Evolutionary conservation across 106 monocot species (phyloP).

Genomic region (Apostasia ramifera): DNA sequence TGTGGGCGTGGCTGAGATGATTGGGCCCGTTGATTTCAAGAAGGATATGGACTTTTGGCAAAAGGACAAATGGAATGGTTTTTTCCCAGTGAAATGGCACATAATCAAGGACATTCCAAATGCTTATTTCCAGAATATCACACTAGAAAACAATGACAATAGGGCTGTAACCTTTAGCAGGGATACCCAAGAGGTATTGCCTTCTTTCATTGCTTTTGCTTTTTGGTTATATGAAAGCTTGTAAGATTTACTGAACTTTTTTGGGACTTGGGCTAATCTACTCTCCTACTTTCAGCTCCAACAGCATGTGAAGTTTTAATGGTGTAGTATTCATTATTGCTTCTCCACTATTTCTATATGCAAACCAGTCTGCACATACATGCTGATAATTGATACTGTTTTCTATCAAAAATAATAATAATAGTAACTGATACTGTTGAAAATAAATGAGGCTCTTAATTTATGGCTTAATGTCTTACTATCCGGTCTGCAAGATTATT

Average conservation of each 20-base stretch:
- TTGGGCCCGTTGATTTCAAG: constrained; percentile 76
- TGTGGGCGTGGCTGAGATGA: constrained; percentile 92
- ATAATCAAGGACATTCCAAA: constrained; percentile 88
- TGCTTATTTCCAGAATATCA: constrained; percentile 44
- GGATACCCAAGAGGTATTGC: constrained; percentile 84
- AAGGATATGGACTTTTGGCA: constrained; percentile 87
- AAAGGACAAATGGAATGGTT: constrained; percentile 68
- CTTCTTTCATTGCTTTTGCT: background rate
- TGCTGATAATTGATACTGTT: no score
- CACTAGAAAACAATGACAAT: constrained; percentile 79
- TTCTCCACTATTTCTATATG: no score
- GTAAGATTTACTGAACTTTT: background rate
- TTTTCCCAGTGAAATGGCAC: constrained; percentile 87
- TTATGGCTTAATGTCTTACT: no score
- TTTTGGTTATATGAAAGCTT: background rate
- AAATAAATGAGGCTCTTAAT: no score
- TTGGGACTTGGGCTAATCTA: background rate
- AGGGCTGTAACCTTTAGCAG: constrained; percentile 63
- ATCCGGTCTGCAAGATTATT: no score
- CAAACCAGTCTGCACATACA: no score
- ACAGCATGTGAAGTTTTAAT: no score
- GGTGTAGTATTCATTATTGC: no score
- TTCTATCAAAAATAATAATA: no score
- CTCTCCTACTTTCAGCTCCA: background rate
- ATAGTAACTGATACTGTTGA: no score